Percentiles rank a stretch among this genome's conserved stretches.
Conservation (phyloP, 108 stramenopile genomes). For the Cyclostephanos tholiformis region DNA sequence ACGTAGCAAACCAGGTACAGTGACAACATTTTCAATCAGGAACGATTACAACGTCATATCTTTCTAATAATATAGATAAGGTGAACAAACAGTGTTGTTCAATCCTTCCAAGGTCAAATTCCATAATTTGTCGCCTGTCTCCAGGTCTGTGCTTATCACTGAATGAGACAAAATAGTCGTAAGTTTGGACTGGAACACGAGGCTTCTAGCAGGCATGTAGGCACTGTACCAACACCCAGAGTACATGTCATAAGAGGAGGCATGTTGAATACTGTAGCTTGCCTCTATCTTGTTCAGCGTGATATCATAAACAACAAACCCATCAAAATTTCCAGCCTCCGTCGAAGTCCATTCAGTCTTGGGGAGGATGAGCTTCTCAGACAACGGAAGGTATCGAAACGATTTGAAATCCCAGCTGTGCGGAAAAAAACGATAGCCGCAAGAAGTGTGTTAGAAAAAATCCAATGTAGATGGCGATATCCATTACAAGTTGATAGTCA, state of each 20-base stretch:
- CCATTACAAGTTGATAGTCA: neutral
- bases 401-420: constrained; percentile 36
- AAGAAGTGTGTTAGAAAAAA: neutral
- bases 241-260: constrained; percentile 31
- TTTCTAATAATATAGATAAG: constrained; percentile 23
- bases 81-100: constrained; percentile 29
- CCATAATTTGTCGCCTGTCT: constrained; percentile 25
- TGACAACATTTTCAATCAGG: neutral
- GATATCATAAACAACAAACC: constrained; percentile 51
- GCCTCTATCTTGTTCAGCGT: constrained; percentile 21
- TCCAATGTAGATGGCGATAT: too few relatives aligned
- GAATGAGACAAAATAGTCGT: constrained; percentile 47
- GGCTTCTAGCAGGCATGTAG: constrained; percentile 40
- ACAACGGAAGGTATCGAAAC: constrained; percentile 45
- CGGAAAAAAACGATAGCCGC: neutral
- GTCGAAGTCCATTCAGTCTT: constrained; percentile 36
- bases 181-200: constrained; percentile 43
- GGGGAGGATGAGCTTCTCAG: constrained; percentile 49
- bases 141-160: constrained; percentile 42
- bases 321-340: constrained; percentile 46
- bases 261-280: constrained; percentile 44
- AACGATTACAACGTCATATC: neutral
- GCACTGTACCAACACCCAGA: constrained; percentile 50
- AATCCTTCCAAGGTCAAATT: constrained; percentile 39
- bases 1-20: neutral